Evolutionary conservation across 2,329 filamentous ascomycete species (phyloP).

Genomic region (Pestalotiopsis sp.): DNA sequence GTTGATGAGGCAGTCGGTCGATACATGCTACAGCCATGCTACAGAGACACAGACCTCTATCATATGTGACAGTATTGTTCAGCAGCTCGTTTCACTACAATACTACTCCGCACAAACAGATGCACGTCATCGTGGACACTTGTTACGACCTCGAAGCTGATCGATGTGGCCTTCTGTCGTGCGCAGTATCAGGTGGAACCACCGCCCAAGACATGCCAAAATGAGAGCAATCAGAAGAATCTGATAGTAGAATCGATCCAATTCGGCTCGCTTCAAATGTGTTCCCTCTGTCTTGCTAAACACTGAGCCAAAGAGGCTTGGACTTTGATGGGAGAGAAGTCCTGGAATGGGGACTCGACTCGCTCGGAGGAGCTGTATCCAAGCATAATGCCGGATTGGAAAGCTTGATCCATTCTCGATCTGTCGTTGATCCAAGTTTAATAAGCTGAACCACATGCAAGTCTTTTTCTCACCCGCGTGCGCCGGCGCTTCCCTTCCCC

Average conservation of each 20-base stretch:
- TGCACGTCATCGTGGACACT: background rate
- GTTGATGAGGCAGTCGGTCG: background rate
- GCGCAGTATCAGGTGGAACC: background rate
- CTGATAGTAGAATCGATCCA: background rate
- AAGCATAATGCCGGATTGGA: background rate
- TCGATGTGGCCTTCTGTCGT: background rate
- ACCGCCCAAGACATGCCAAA: background rate
- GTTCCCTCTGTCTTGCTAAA: background rate
- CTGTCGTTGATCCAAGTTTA: conserved; percentile 1
- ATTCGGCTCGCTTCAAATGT: background rate
- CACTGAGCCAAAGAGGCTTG: background rate
- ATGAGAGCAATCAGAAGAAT: background rate
- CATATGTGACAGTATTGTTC: background rate
- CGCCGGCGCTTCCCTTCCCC: background rate
- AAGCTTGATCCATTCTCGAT: background rate
- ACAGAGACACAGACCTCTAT: background rate
- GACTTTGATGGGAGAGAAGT: too few species aligned
- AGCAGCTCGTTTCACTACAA: background rate
- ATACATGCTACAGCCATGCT: background rate
- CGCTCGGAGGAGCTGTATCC: background rate
- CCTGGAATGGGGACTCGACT: background rate
- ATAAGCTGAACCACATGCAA: conserved; percentile 10
- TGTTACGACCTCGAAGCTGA: background rate
- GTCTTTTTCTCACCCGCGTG: background rate
- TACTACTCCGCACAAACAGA: background rate